These are phyloP conservation scores for Pythium grandisporangium DNA, from an alignment of 352 stramenopile species.

Conservation along the genomic window DNA sequence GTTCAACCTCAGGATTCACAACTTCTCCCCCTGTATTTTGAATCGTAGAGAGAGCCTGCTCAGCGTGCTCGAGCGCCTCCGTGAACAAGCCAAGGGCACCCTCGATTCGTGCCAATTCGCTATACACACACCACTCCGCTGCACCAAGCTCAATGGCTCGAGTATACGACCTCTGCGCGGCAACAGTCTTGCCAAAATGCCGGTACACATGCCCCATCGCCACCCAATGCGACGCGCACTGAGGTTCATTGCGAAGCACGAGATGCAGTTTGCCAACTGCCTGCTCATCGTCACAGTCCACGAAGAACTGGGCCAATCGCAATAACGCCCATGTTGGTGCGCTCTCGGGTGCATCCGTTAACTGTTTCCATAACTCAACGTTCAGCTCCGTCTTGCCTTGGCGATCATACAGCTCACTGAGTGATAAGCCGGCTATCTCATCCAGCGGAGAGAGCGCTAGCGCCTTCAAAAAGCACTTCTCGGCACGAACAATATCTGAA, in stretches of 20 bases:
- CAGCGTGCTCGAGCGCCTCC: slow-evolving; percentile 54
- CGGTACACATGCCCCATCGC: slow-evolving; percentile 71
- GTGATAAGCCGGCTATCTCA: slow-evolving; percentile 40
- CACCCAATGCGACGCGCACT: slow-evolving; percentile 59
- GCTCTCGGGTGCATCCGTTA: slow-evolving; percentile 40
- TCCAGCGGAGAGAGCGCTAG: slow-evolving; percentile 43
- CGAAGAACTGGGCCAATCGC: slow-evolving; percentile 56
- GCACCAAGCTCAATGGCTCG: slow-evolving; percentile 68
- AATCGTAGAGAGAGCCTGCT: slow-evolving; percentile 19
- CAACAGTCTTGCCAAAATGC: slow-evolving; percentile 72
- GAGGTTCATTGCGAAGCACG: slow-evolving; percentile 60
- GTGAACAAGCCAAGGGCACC: slow-evolving; percentile 57
- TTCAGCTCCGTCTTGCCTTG: slow-evolving; percentile 56
- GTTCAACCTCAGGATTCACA: slow-evolving; percentile 12
- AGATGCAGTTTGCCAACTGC: slow-evolving; percentile 66
- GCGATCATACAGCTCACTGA: slow-evolving; percentile 64
- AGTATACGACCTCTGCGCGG: slow-evolving; percentile 70
- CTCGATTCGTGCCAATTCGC: slow-evolving; percentile 75
- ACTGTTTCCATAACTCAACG: slow-evolving; percentile 59
- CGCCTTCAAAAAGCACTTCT: slow-evolving; percentile 84
- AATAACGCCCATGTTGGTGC: slow-evolving; percentile 70
- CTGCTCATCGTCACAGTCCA: slow-evolving; percentile 52
- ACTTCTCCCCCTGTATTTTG: slow-evolving; percentile 1
- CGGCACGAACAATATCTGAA: slow-evolving; percentile 51
- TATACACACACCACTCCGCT: slow-evolving; percentile 55